These are phyloP conservation scores for Leucosporidium yakuticum DNA, from an alignment of 768 basidiomycete species.

Conservation along the genomic window DNA sequence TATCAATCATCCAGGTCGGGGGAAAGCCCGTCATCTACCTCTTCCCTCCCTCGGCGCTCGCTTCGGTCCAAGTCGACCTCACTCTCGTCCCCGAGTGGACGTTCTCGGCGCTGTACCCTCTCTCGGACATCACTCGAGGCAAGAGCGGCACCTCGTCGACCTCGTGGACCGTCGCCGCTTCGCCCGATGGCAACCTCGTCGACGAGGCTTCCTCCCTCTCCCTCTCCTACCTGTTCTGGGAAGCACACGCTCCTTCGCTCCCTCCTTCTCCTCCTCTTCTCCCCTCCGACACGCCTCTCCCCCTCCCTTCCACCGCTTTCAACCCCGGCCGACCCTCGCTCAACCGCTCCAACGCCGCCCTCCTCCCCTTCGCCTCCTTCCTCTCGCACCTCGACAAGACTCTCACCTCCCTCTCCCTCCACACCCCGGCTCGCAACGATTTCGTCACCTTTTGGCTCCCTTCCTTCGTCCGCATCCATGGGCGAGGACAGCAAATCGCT, in stretches of 20 bases:
- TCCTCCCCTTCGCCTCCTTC: slow-evolving; percentile 41
- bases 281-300: neutral
- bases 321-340: slow-evolving; percentile 12
- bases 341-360: slow-evolving; percentile 38
- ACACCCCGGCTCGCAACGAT: slow-evolving; percentile 49
- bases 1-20: no score
- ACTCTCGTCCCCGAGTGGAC: slow-evolving; percentile 13
- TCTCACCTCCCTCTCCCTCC: slow-evolving; percentile 44
- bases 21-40: slow-evolving; percentile 38
- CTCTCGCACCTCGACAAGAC: slow-evolving; percentile 46
- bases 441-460: slow-evolving; percentile 56
- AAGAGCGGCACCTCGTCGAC: neutral
- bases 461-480: slow-evolving; percentile 35
- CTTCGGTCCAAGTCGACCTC: slow-evolving; percentile 1
- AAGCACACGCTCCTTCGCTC: slow-evolving; percentile 27
- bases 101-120: slow-evolving; percentile 15
- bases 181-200: slow-evolving; percentile 41
- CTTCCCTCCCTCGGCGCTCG: neutral
- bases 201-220: slow-evolving; percentile 41
- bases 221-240: slow-evolving; percentile 48
- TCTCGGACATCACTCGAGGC: neutral
- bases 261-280: neutral
- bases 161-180: slow-evolving; percentile 44
- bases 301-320: neutral
- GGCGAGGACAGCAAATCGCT: slow-evolving; percentile 47